Percentiles rank a stretch among this genome's conserved stretches.
phyloP scores from a whole-genome alignment of 768 basidiomycete genomes.

The Mycena olivaceomarginata region DNA sequence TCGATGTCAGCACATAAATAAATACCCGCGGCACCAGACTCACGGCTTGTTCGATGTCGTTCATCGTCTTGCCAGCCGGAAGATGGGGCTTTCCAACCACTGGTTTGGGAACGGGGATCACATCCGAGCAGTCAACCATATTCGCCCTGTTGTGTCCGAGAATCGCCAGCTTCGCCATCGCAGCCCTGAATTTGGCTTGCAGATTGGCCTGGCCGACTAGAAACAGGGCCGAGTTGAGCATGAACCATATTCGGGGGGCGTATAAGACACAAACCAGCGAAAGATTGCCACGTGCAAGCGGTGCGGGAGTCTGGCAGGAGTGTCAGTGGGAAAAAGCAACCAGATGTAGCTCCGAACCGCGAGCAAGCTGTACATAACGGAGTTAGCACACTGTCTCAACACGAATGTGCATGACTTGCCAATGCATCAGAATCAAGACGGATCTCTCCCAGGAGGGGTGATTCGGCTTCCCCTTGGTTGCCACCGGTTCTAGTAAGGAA shows the following conservation, averaged over 20 bases:
- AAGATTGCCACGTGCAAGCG: conserved; percentile 60
- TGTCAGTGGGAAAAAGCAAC: conserved; percentile 50
- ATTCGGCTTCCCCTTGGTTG: conserved; percentile 46
- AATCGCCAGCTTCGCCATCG: conserved; percentile 56
- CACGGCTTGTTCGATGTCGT: conserved; percentile 51
- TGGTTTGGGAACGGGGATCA: conserved; percentile 51
- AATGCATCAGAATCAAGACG: conserved; percentile 44
- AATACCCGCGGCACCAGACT: too few species aligned
- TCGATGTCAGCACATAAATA: too few species aligned
- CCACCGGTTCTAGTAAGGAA: conserved; percentile 48
- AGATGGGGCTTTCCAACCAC: conserved; percentile 43
- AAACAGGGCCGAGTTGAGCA: not conserved
- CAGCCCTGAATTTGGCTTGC: conserved; percentile 49
- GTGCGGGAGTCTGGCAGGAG: conserved; percentile 54
- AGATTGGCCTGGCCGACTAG: conserved; percentile 48
- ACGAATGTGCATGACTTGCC: not conserved
- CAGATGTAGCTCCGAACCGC: conserved; percentile 32
- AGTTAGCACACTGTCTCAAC: not conserved
- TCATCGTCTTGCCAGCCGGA: conserved; percentile 49
- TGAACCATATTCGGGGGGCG: not conserved
- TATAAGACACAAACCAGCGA: conserved; percentile 47
- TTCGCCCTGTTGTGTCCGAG: conserved; percentile 51
- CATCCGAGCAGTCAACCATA: conserved; percentile 60
- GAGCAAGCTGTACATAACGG: conserved; percentile 39
- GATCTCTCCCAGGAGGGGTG: conserved; percentile 42